Evolutionary conservation across 1,139 yeast species (phyloP).

Genomic region (Hyphopichia buzzinii): DNA sequence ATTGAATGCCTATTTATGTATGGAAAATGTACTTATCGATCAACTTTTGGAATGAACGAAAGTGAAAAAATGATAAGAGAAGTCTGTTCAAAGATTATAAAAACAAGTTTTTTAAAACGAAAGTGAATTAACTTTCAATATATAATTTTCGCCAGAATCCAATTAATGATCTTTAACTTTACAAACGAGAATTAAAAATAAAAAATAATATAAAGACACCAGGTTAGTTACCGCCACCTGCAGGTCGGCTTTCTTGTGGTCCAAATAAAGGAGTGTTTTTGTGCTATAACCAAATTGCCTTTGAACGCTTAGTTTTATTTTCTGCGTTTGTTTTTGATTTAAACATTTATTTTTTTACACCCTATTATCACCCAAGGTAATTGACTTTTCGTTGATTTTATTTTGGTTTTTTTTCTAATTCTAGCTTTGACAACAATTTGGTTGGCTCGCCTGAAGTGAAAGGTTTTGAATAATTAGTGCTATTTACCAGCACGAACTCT

Average conservation of each 20-base stretch:
- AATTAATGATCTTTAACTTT: slow-evolving; percentile 3
- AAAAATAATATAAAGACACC: neutral
- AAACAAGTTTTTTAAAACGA: neutral
- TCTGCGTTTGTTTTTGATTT: neutral
- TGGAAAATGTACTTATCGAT: neutral
- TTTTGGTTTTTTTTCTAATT: too few relatives aligned
- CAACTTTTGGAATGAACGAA: neutral
- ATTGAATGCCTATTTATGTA: neutral
- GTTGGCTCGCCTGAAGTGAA: too few relatives aligned
- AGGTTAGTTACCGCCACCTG: neutral
- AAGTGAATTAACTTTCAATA: slow-evolving; percentile 1
- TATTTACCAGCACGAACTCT: too few relatives aligned
- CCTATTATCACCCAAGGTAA: too few relatives aligned
- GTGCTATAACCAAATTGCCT: neutral
- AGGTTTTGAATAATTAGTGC: too few relatives aligned
- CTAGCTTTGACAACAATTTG: too few relatives aligned
- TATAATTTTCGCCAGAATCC: slow-evolving; percentile 4
- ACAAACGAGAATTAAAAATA: slow-evolving; percentile 3
- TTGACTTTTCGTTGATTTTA: too few relatives aligned
- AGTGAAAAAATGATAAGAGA: neutral
- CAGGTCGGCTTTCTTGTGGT: neutral
- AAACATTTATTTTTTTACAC: neutral
- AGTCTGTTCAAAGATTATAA: neutral
- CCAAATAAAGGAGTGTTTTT: neutral
- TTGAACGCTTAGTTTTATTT: neutral